phyloP scores from a whole-genome alignment of 345 rosid species.

The Populus nigra region DNA sequence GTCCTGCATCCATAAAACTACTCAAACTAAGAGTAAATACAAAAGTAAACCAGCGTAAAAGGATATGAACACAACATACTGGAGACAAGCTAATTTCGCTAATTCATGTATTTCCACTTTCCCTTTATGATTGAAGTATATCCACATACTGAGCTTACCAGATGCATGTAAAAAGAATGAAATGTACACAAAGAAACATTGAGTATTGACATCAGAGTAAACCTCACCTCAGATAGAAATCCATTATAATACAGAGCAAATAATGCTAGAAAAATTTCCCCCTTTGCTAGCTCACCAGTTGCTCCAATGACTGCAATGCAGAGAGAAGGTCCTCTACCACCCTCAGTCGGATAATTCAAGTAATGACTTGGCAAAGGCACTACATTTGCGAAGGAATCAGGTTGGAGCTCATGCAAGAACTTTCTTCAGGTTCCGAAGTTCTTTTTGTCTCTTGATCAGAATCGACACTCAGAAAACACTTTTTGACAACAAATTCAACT shows the following conservation, averaged over 20 bases:
- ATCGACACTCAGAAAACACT: slow-evolving; percentile 15
- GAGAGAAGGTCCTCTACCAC: slow-evolving; percentile 46
- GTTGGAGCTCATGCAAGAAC: slow-evolving; percentile 11
- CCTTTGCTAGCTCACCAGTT: slow-evolving; percentile 66
- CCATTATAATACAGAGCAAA: slow-evolving; percentile 78
- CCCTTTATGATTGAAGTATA: not conserved
- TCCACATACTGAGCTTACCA: not conserved
- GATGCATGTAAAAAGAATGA: not conserved
- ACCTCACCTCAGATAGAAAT: slow-evolving; percentile 66
- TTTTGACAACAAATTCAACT: not conserved
- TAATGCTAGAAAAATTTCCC: slow-evolving; percentile 65
- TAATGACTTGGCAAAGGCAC: slow-evolving; percentile 13
- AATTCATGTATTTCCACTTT: not conserved
- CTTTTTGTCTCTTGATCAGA: slow-evolving; percentile 15
- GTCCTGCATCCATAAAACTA: slow-evolving; percentile 40
- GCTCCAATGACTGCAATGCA: slow-evolving; percentile 79
- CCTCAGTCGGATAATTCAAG: slow-evolving; percentile 26
- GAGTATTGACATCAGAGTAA: not conserved
- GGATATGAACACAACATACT: not conserved
- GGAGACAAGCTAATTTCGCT: not conserved
- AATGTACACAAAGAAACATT: not conserved
- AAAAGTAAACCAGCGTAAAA: not conserved
- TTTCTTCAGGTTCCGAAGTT: slow-evolving; percentile 22
- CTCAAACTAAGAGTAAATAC: not conserved
- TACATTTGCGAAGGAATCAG: slow-evolving; percentile 13